Evolutionary conservation across 1,284 basidiomycete genomes (phyloP).

Genomic region (Cystobasidium sp.): DNA sequence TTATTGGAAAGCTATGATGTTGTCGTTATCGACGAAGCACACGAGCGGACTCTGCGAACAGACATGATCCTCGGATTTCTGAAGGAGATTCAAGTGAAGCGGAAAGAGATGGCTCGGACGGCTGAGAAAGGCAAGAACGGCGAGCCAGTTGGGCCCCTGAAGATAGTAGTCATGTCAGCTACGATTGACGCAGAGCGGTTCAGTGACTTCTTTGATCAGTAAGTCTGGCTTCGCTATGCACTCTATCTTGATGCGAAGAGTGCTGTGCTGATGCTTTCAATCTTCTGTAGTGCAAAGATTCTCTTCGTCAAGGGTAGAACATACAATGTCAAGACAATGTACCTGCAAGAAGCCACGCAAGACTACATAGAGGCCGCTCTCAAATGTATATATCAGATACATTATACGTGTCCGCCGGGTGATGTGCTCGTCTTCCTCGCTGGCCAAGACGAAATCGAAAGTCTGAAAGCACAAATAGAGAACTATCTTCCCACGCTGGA

Average conservation of each 20-base stretch:
- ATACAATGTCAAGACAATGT: slow-evolving; percentile 71
- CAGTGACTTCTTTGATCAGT: slow-evolving; percentile 82
- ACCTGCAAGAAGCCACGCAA: slow-evolving; percentile 70
- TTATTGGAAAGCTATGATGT: slow-evolving; percentile 84
- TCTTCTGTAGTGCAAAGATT: slow-evolving; percentile 71
- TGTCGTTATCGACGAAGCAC: slow-evolving; percentile 93
- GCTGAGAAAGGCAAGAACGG: slow-evolving; percentile 56
- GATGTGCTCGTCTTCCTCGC: slow-evolving; percentile 94
- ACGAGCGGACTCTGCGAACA: slow-evolving; percentile 92
- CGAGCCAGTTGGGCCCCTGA: slow-evolving; percentile 62
- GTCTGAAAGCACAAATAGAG: slow-evolving; percentile 72
- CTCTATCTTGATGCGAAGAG: slow-evolving; percentile 44
- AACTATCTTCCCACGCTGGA: slow-evolving; percentile 59
- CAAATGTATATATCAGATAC: slow-evolving; percentile 88
- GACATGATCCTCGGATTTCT: slow-evolving; percentile 91
- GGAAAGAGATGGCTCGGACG: slow-evolving; percentile 60
- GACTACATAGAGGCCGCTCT: slow-evolving; percentile 90
- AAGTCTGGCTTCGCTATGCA: slow-evolving; percentile 53
- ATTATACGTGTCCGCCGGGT: slow-evolving; percentile 75
- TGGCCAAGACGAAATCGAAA: slow-evolving; percentile 96
- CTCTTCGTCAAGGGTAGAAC: slow-evolving; percentile 91
- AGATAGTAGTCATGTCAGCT: slow-evolving; percentile 95
- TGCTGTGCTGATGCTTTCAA: slow-evolving; percentile 52
- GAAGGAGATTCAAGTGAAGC: slow-evolving; percentile 63
- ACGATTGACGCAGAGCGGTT: slow-evolving; percentile 95